Conservation (phyloP, 805 yeast species). For the Kodamaea sagamina region DNA sequence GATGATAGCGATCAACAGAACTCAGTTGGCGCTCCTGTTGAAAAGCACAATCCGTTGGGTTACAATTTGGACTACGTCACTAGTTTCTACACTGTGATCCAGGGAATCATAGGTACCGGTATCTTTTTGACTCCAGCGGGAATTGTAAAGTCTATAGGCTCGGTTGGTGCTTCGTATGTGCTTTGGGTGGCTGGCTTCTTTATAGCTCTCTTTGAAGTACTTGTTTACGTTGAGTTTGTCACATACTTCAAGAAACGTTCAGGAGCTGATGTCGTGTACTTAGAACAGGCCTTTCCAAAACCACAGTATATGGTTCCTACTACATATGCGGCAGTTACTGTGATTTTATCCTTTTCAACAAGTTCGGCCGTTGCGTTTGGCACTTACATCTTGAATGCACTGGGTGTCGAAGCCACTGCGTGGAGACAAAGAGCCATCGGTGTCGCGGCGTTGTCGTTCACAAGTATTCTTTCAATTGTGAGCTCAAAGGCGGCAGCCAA, state of each 20-base stretch:
- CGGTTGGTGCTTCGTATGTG: conserved; percentile 45
- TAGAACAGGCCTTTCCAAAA: conserved; percentile 40
- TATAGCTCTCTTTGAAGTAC: conserved; percentile 39
- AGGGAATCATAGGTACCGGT: conserved; percentile 76
- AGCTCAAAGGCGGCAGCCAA: conserved; percentile 32
- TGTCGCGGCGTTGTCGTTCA: conserved; percentile 30
- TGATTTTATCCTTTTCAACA: conserved; percentile 36
- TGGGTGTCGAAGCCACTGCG: conserved; percentile 26
- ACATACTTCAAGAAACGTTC: conserved; percentile 38
- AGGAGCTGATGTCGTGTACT: conserved; percentile 41
- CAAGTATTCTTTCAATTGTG: conserved; percentile 23
- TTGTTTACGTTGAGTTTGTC: conserved; percentile 43
- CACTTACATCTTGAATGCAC: conserved; percentile 34
- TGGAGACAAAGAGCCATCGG: conserved; percentile 43
- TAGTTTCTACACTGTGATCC: conserved; percentile 65
- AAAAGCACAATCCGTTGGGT: conserved; percentile 39
- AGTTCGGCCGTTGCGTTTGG: conserved; percentile 43
- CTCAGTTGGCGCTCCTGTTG: conserved; percentile 43
- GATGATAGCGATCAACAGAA: conserved; percentile 19
- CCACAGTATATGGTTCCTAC: conserved; percentile 39
- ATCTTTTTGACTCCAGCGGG: conserved; percentile 71
- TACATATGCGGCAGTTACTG: conserved; percentile 39
- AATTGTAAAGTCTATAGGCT: conserved; percentile 47
- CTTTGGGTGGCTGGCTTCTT: conserved; percentile 45
- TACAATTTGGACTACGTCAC: conserved; percentile 37